These are phyloP conservation scores for Rugosomyces carneus DNA, from an alignment of 1,284 basidiomycete species.

Conservation along the genomic window DNA sequence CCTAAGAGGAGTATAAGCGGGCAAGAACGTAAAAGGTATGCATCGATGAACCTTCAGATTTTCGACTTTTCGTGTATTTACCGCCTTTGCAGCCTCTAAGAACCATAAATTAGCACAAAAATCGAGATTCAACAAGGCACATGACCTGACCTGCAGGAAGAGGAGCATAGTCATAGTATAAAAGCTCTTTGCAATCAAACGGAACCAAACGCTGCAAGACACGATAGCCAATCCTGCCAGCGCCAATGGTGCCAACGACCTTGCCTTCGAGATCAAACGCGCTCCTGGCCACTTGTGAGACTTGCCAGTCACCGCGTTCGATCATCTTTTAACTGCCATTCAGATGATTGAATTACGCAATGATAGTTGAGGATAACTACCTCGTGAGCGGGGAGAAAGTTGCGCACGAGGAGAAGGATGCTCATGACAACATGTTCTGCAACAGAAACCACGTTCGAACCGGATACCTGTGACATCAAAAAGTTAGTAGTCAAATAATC, in stretches of 20 bases:
- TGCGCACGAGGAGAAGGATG: constrained; percentile 82
- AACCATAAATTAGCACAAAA: neutral
- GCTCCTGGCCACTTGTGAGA: constrained; percentile 75
- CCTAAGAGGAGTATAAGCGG: constrained; percentile 27
- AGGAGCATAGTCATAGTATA: constrained; percentile 90
- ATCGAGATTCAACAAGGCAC: neutral
- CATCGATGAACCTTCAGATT: constrained; percentile 53
- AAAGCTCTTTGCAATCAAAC: constrained; percentile 87
- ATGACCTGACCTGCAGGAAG: constrained; percentile 56
- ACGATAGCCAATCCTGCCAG: constrained; percentile 85
- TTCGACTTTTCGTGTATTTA: constrained; percentile 74
- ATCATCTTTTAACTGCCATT: constrained; percentile 54
- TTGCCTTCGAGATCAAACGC: constrained; percentile 90
- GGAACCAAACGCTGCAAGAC: constrained; percentile 84
- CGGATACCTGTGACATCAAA: constrained; percentile 47
- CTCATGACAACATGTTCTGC: constrained; percentile 82
- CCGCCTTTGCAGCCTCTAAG: constrained; percentile 59
- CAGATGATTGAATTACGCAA: neutral
- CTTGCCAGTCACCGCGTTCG: constrained; percentile 80
- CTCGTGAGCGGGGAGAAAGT: constrained; percentile 80
- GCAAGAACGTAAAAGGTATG: neutral
- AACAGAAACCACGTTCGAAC: constrained; percentile 87
- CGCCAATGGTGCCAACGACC: constrained; percentile 85
- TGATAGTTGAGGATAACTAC: constrained; percentile 28
- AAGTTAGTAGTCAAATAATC: neutral